Evolutionary conservation across 2,329 filamentous ascomycete genomes (phyloP).

Genomic region (Penicillium sp.): DNA sequence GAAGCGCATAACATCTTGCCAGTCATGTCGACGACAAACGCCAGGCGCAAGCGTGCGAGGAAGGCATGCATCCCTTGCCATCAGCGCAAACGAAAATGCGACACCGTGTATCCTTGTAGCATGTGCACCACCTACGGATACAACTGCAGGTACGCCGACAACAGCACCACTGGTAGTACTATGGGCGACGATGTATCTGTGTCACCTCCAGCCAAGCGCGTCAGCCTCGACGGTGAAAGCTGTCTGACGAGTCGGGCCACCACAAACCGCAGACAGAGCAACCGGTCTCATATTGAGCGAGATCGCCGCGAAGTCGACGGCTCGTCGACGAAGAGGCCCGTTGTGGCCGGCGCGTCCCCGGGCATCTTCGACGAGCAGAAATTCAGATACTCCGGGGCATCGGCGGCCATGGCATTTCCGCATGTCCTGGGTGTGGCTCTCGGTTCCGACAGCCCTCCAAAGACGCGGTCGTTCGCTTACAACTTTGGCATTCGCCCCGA

Average conservation of each 20-base stretch:
- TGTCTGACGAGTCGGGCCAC: neutral
- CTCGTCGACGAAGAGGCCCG: constrained; percentile 21
- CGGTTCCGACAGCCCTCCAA: constrained; percentile 31
- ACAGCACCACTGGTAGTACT: constrained; percentile 8
- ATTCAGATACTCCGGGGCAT: constrained; percentile 32
- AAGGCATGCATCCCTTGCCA: constrained; percentile 39
- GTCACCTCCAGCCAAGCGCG: constrained; percentile 17
- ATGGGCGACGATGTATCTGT: neutral
- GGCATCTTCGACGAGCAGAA: constrained; percentile 36
- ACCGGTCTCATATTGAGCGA: constrained; percentile 6
- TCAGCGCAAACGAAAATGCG: constrained; percentile 40
- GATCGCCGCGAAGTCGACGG: constrained; percentile 1
- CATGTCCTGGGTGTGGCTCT: constrained; percentile 33
- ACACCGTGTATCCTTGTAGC: constrained; percentile 33
- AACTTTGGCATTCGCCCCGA: constrained; percentile 38
- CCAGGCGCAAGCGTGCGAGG: constrained; percentile 34
- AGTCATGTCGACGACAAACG: neutral
- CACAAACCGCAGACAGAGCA: constrained; percentile 1
- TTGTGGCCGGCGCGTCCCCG: constrained; percentile 11
- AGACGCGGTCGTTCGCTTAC: constrained; percentile 32
- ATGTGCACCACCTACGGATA: constrained; percentile 36
- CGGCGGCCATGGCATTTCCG: constrained; percentile 36
- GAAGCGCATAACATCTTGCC: neutral
- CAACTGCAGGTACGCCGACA: constrained; percentile 29
- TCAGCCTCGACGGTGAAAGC: constrained; percentile 9